Conservation (phyloP, 2,329 filamentous ascomycete species). For the Camillea tinctor region DNA sequence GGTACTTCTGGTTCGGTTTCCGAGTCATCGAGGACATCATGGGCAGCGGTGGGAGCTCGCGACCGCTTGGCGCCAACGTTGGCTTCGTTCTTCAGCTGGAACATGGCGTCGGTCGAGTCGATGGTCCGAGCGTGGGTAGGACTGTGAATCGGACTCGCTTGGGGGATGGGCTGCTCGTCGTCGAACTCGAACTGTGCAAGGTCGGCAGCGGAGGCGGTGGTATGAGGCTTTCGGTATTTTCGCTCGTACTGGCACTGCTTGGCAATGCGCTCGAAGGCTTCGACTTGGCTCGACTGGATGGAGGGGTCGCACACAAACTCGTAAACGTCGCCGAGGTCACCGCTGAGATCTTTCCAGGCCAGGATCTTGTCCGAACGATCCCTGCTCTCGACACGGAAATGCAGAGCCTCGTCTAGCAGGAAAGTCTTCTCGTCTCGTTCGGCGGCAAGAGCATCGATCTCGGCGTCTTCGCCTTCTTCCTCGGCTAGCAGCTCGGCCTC, state of each 20-base stretch:
- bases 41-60: slow-evolving; percentile 17
- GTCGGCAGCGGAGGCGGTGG: slow-evolving; percentile 78
- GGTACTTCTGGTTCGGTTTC: slow-evolving; percentile 14
- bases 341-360: slow-evolving; percentile 92
- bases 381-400: slow-evolving; percentile 80
- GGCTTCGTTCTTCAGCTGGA: slow-evolving; percentile 45
- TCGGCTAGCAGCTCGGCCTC: slow-evolving; percentile 90
- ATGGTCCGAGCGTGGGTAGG: slow-evolving; percentile 55
- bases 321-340: slow-evolving; percentile 92
- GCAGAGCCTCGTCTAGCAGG: slow-evolving; percentile 86
- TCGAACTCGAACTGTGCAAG: slow-evolving; percentile 80
- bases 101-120: slow-evolving; percentile 58
- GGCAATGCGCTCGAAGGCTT: slow-evolving; percentile 78
- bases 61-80: slow-evolving; percentile 49
- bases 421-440: slow-evolving; percentile 98
- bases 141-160: slow-evolving; percentile 61
- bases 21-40: slow-evolving; percentile 33
- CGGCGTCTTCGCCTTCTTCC: slow-evolving; percentile 81
- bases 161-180: slow-evolving; percentile 61
- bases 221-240: slow-evolving; percentile 79
- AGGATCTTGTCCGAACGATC: slow-evolving; percentile 81
- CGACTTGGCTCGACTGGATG: slow-evolving; percentile 67
- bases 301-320: slow-evolving; percentile 91
- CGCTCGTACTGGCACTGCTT: slow-evolving; percentile 97
- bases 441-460: slow-evolving; percentile 66